These are phyloP conservation scores for Linnemannia elongata DNA, from an alignment of 192 early-diverging fungal species.

Conservation along the genomic window DNA sequence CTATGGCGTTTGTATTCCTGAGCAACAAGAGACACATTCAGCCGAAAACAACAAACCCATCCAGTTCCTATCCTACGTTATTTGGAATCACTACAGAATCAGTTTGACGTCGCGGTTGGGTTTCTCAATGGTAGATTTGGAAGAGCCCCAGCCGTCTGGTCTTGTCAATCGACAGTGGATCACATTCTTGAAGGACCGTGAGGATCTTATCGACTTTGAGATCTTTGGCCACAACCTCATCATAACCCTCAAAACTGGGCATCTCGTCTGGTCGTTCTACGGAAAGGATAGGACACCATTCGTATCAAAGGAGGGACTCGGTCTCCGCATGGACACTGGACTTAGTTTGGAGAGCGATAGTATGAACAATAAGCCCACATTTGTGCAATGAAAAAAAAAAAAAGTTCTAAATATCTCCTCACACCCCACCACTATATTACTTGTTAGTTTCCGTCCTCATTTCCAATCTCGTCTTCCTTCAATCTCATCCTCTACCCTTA, in stretches of 20 bases:
- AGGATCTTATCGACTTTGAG: constrained; percentile 29
- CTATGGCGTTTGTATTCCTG: constrained; percentile 6
- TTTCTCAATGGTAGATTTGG: constrained; percentile 25
- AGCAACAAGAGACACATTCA: constrained; percentile 4
- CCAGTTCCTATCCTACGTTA: constrained; percentile 34
- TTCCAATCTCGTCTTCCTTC: too few species aligned
- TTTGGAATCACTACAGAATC: constrained; percentile 47
- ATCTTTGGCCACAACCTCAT: constrained; percentile 27
- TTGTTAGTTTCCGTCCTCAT: too few species aligned
- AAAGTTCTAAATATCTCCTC: too few species aligned
- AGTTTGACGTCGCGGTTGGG: constrained; percentile 18
- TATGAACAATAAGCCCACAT: too few species aligned
- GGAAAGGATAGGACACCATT: background rate
- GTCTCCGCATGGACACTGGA: too few species aligned
- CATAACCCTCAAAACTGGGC: constrained; percentile 16
- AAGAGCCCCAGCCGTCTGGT: background rate
- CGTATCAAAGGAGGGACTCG: too few species aligned
- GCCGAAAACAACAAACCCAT: constrained; percentile 2
- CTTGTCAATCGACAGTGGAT: constrained; percentile 24
- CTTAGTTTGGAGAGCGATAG: too few species aligned
- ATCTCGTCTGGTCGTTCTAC: constrained; percentile 44
- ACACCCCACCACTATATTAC: too few species aligned
- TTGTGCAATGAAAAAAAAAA: too few species aligned
- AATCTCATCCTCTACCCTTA: too few species aligned
- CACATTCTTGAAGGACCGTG: constrained; percentile 12